phyloP scores from a whole-genome alignment of 2,329 filamentous ascomycete species.

The Cytospora piceicola region DNA sequence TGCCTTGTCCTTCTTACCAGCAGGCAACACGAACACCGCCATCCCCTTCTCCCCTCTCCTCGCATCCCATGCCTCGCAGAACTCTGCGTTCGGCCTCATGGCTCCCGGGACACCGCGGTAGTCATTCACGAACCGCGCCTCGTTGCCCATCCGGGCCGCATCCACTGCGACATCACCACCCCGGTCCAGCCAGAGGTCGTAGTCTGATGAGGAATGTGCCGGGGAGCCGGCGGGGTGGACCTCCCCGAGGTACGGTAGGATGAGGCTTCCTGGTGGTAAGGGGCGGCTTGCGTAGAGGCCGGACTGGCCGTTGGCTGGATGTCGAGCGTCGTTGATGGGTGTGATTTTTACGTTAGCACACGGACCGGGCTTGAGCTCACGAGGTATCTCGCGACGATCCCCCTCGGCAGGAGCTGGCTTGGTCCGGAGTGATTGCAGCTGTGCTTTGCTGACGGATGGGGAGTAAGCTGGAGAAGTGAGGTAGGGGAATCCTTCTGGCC shows the following conservation, averaged over 20 bases:
- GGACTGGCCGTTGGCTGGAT: slow-evolving; percentile 62
- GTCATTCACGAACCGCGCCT: slow-evolving; percentile 70
- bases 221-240: slow-evolving; percentile 51
- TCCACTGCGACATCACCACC: slow-evolving; percentile 63
- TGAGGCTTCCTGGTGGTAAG: slow-evolving; percentile 58
- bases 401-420: slow-evolving; percentile 35
- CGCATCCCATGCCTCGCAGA: slow-evolving; percentile 61
- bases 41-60: slow-evolving; percentile 57
- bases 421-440: slow-evolving; percentile 46
- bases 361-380: slow-evolving; percentile 47
- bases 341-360: slow-evolving; percentile 57
- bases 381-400: slow-evolving; percentile 40
- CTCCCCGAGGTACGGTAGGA: slow-evolving; percentile 65
- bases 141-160: slow-evolving; percentile 61
- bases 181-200: slow-evolving; percentile 66
- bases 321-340: slow-evolving; percentile 52
- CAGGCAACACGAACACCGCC: slow-evolving; percentile 59
- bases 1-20: slow-evolving; percentile 37
- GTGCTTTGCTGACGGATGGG: slow-evolving; percentile 47
- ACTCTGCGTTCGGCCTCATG: slow-evolving; percentile 59
- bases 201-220: slow-evolving; percentile 56
- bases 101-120: slow-evolving; percentile 59
- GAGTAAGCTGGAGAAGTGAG: slow-evolving; percentile 55
- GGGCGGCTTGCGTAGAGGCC: slow-evolving; percentile 63
- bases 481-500: slow-evolving; percentile 59